Evolutionary conservation across 345 rosid species (phyloP).

Genomic region (Hevea brasiliensis): DNA sequence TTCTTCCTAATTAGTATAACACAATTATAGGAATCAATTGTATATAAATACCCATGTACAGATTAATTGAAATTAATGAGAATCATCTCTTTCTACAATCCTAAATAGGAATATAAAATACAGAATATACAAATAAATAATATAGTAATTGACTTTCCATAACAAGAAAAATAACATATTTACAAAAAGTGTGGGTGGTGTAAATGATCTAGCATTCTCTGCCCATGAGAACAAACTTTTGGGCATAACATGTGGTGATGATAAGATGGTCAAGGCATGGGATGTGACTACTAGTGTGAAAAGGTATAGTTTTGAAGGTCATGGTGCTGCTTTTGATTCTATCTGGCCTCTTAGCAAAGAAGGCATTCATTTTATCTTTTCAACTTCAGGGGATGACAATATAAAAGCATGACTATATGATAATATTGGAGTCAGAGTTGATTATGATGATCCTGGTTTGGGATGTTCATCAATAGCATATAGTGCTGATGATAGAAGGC

Average conservation of each 20-base stretch:
- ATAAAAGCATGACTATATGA: constrained; percentile 94
- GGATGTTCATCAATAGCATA: constrained; percentile 82
- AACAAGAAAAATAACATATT: no score
- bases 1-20: no score
- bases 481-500: constrained; percentile 78
- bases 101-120: no score
- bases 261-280: constrained; percentile 77
- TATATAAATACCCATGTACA: no score
- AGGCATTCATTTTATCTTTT: constrained; percentile 60
- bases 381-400: constrained; percentile 79
- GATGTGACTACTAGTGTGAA: constrained; percentile 46
- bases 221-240: constrained; percentile 42
- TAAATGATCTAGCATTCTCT: constrained; percentile 71
- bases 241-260: constrained; percentile 81
- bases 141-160: no score
- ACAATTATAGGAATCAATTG: no score
- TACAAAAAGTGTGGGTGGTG: constrained; percentile 69
- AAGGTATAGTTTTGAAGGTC: constrained; percentile 68
- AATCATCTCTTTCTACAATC: no score
- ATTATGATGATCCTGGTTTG: constrained; percentile 82
- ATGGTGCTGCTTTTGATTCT: constrained; percentile 67
- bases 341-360: constrained; percentile 57
- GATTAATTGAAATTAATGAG: no score
- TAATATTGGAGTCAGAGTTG: constrained; percentile 70
- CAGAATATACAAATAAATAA: no score